A percentile compares a stretch with the other conserved stretches of the same genome.
Conservation (phyloP, 306 rosid genomes). For the Astragalus membranaceus region DNA sequence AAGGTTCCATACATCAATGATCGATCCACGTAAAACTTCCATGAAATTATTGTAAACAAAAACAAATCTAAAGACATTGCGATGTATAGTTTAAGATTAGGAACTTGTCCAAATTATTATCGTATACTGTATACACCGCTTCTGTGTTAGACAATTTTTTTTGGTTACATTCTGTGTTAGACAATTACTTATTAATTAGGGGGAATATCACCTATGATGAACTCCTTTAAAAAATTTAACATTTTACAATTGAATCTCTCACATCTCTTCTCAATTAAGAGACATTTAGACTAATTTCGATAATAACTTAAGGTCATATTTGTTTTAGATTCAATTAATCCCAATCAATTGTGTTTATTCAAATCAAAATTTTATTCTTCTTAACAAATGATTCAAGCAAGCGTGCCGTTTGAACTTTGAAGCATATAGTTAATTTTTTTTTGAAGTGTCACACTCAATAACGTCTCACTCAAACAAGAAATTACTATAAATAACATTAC, state of each 20-base stretch:
- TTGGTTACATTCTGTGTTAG: no score
- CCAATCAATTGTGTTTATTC: background rate
- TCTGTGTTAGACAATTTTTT: background rate
- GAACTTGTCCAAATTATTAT: background rate
- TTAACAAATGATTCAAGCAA: background rate
- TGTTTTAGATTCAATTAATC: background rate
- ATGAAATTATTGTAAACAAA: no score
- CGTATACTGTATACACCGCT: background rate
- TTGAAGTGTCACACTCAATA: background rate
- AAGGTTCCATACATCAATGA: no score
- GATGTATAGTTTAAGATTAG: background rate
- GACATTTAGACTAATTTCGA: background rate
- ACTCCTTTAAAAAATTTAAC: no score
- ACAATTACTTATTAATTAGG: background rate
- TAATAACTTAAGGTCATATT: background rate
- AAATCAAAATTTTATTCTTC: background rate
- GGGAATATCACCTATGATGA: no score
- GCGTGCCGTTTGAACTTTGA: background rate
- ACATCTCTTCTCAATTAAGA: background rate
- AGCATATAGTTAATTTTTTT: background rate
- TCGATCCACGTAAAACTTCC: no score
- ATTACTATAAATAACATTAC: no score
- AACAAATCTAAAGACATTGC: no score
- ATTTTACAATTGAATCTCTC: no score
- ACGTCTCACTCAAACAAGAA: background rate